Percentiles rank a stretch among this genome's conserved stretches.
phyloP scores from a whole-genome alignment of 768 basidiomycete species.

The Xerocomellus chrysenteron region DNA sequence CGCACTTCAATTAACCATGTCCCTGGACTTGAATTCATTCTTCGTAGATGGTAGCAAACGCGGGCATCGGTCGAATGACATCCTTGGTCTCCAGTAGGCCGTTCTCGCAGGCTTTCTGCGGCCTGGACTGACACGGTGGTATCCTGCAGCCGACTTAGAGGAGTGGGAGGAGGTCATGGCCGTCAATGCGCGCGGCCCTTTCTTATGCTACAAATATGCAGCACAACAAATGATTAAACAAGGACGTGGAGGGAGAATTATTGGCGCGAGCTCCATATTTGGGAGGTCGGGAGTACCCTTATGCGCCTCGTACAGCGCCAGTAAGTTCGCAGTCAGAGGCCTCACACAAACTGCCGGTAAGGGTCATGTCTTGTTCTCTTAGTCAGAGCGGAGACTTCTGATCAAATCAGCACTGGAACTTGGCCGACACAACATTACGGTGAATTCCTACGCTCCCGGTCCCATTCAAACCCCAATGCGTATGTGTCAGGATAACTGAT shows the following conservation, averaged over 20 bases:
- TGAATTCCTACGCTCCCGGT: slow-evolving; percentile 40
- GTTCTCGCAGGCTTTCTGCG: too few relatives aligned
- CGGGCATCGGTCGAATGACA: background rate
- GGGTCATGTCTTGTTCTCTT: background rate
- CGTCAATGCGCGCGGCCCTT: slow-evolving; percentile 53
- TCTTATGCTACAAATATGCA: slow-evolving; percentile 62
- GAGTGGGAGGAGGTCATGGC: background rate
- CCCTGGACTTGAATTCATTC: too few relatives aligned
- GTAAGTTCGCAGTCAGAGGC: slow-evolving; percentile 41
- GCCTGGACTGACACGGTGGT: background rate
- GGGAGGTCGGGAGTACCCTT: background rate
- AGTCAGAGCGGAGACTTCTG: background rate
- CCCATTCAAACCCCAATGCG: slow-evolving; percentile 28
- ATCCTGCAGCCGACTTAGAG: background rate
- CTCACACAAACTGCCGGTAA: slow-evolving; percentile 39
- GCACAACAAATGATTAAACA: slow-evolving; percentile 57
- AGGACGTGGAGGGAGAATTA: slow-evolving; percentile 50
- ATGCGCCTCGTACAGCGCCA: slow-evolving; percentile 24
- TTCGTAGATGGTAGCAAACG: slow-evolving; percentile 18
- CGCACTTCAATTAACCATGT: too few relatives aligned
- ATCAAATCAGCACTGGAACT: slow-evolving; percentile 25
- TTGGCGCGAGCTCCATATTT: slow-evolving; percentile 23
- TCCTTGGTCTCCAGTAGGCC: slow-evolving; percentile 4
- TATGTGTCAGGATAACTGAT: slow-evolving; percentile 4
- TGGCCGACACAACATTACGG: slow-evolving; percentile 32